Conservation (phyloP, 1,284 basidiomycete genomes). For the Malassezia dermatis region DNA sequence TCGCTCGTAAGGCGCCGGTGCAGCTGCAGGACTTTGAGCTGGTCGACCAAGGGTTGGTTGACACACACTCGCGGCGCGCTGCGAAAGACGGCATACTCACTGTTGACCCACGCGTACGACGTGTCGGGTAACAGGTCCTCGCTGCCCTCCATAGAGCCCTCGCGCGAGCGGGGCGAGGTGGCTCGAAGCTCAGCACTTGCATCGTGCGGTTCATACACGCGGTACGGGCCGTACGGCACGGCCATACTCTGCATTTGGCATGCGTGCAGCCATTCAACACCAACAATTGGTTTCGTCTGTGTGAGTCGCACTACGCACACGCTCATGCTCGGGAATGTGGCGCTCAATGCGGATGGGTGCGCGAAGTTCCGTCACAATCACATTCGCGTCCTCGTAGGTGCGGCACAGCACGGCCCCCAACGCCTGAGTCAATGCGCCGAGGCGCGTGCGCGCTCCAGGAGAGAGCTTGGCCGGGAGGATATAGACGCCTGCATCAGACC, state of each 20-base stretch:
- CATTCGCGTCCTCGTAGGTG: slow-evolving; percentile 4
- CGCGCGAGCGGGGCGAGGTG: not conserved
- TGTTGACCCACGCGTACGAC: not conserved
- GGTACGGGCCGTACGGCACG: not conserved
- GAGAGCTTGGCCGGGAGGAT: slow-evolving; percentile 2
- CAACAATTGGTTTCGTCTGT: slow-evolving; percentile 1
- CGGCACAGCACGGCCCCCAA: slow-evolving; percentile 8
- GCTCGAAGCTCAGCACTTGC: not conserved
- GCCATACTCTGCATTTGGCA: not conserved
- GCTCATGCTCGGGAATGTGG: not conserved
- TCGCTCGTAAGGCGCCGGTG: slow-evolving; percentile 35
- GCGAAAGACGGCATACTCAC: slow-evolving; percentile 9
- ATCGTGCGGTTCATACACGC: not conserved
- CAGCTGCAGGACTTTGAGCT: slow-evolving; percentile 32
- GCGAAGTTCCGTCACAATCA: slow-evolving; percentile 8
- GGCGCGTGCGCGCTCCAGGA: not conserved
- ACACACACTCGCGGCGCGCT: slow-evolving; percentile 10
- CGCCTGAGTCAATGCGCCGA: not conserved
- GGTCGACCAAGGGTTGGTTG: slow-evolving; percentile 34
- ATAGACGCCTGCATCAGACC: slow-evolving; percentile 1
- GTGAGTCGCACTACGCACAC: not conserved
- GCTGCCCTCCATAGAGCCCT: not conserved
- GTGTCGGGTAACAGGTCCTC: not conserved
- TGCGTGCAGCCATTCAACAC: slow-evolving; percentile 9
- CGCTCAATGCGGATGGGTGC: slow-evolving; percentile 9